These are phyloP conservation scores for Didymella segeticola DNA, from an alignment of 2,329 filamentous ascomycete genomes.

Conservation along the genomic window DNA sequence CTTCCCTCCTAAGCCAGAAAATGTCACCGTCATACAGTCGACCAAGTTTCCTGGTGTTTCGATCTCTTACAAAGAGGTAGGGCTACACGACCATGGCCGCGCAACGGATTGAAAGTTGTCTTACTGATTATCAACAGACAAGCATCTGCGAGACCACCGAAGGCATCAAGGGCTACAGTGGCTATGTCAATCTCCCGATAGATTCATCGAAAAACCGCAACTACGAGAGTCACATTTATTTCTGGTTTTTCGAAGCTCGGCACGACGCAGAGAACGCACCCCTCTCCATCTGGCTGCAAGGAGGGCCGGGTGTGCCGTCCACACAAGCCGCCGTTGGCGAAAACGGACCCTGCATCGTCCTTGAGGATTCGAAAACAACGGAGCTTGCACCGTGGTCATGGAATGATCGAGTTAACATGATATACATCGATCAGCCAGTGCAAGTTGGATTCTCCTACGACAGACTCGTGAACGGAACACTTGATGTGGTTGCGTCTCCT, in stretches of 20 bases:
- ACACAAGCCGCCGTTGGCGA: slow-evolving; percentile 28
- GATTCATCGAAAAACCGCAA: slow-evolving; percentile 7
- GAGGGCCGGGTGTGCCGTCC: slow-evolving; percentile 26
- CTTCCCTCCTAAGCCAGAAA: background rate
- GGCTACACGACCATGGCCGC: too few species aligned
- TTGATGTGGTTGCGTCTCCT: slow-evolving; percentile 27
- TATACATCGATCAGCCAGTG: slow-evolving; percentile 73
- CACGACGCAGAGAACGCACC: slow-evolving; percentile 22
- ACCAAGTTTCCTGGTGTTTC: slow-evolving; percentile 13
- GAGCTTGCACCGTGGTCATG: slow-evolving; percentile 65
- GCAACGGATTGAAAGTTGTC: too few species aligned
- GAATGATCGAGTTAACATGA: slow-evolving; percentile 62
- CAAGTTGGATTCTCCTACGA: slow-evolving; percentile 62
- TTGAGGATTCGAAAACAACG: slow-evolving; percentile 59
- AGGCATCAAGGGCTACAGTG: slow-evolving; percentile 60
- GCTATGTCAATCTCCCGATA: slow-evolving; percentile 61
- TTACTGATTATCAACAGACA: slow-evolving; percentile 8
- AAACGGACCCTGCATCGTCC: slow-evolving; percentile 34
- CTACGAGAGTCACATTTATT: slow-evolving; percentile 27
- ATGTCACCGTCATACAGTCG: slow-evolving; percentile 5
- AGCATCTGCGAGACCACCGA: slow-evolving; percentile 60
- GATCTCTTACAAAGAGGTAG: slow-evolving; percentile 25
- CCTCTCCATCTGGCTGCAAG: slow-evolving; percentile 23
- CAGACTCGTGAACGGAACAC: slow-evolving; percentile 29
- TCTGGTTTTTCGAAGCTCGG: slow-evolving; percentile 29